A percentile compares a stretch with the other conserved stretches of the same genome.
Conservation (phyloP, 306 rosid species). For the Quercus rubra region DNA sequence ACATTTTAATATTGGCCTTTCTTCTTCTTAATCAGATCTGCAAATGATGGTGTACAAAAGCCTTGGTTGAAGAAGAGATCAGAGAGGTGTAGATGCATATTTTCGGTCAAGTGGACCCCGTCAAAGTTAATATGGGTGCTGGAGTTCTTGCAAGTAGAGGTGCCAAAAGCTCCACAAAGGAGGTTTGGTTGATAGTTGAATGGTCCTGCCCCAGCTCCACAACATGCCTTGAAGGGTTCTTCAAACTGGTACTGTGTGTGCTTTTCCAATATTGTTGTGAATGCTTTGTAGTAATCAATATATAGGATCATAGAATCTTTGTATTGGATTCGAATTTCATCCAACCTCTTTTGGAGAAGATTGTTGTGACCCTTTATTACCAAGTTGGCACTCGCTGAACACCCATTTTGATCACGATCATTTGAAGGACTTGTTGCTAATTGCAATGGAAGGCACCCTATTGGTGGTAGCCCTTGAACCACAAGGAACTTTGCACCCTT, state of each 20-base stretch:
- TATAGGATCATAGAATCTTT: background rate
- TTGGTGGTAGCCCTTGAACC: constrained; percentile 30
- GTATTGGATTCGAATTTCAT: background rate
- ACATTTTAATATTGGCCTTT: background rate
- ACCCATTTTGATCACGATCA: constrained; percentile 3
- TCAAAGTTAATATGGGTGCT: constrained; percentile 25
- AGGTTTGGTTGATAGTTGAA: background rate
- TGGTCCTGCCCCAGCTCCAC: constrained; percentile 3
- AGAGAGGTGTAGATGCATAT: constrained; percentile 14
- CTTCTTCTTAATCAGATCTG: background rate
- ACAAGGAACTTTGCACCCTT: constrained; percentile 19
- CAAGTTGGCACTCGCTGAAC: too few species aligned
- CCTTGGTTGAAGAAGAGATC: background rate
- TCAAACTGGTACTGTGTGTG: background rate
- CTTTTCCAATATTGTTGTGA: background rate
- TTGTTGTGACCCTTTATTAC: too few species aligned
- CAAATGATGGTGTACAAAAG: background rate
- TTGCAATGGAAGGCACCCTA: constrained; percentile 21
- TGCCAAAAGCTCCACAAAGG: constrained; percentile 12
- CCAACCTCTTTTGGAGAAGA: too few species aligned
- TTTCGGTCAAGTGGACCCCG: constrained; percentile 20
- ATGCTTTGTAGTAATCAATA: constrained; percentile 20
- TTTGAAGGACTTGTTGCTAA: background rate
- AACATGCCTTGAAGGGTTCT: constrained; percentile 29
- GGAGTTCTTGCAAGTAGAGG: constrained; percentile 15